Conservation (phyloP, 2,329 filamentous ascomycete species). For the Cladosporium sp. region DNA sequence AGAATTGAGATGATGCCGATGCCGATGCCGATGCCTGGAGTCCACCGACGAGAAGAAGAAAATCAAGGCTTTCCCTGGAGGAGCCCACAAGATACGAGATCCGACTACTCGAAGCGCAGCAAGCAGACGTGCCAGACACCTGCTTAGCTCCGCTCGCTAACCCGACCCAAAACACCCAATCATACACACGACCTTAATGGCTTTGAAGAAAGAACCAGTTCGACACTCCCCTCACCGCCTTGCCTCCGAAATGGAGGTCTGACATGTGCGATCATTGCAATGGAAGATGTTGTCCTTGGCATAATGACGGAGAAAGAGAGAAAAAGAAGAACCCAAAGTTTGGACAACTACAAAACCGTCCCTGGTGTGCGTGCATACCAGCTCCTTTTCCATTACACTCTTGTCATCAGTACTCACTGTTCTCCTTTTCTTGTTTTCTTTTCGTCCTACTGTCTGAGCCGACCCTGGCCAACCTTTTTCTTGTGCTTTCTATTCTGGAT, state of each 20-base stretch:
- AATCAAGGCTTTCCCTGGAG: neutral
- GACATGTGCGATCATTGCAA: neutral
- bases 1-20: neutral
- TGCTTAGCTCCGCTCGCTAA: neutral
- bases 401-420: neutral
- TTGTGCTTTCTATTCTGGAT: neutral
- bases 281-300: neutral
- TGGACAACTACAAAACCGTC: neutral
- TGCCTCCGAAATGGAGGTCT: too few relatives aligned
- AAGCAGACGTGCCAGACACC: conserved; percentile 7
- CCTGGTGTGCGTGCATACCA: neutral
- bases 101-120: neutral
- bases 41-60: neutral
- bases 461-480: neutral
- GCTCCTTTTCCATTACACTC: neutral
- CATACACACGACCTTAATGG: conserved; percentile 2
- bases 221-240: too few relatives aligned
- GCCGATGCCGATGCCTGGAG: neutral
- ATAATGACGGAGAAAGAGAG: neutral
- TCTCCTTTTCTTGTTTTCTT: neutral
- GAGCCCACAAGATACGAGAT: neutral
- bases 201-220: neutral
- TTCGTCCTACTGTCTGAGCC: neutral
- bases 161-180: neutral
- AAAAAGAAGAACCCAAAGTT: neutral